Evolutionary conservation across 2,329 filamentous ascomycete species (phyloP).

Genomic region (Monosporascus sp.): DNA sequence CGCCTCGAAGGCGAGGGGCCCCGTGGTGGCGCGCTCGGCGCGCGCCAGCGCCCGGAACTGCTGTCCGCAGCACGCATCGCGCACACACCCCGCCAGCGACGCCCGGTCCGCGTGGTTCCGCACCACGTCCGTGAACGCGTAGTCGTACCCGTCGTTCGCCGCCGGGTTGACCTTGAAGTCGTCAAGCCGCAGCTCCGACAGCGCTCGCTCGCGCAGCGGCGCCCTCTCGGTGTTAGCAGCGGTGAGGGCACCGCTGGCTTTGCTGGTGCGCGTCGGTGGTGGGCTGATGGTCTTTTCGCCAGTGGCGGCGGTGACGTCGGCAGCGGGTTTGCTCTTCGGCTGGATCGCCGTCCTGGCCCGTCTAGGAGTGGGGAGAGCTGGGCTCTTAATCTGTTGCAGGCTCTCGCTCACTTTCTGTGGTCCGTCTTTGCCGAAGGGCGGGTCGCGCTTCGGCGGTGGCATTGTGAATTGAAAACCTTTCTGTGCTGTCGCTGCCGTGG

Average conservation of each 20-base stretch:
- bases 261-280: conserved; percentile 9
- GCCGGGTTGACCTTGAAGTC: conserved; percentile 81
- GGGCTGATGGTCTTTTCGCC: conserved; percentile 1
- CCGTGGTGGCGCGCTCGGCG: conserved; percentile 36
- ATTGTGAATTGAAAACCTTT: conserved; percentile 18
- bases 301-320: conserved; percentile 7
- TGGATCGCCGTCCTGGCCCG: conserved; percentile 2
- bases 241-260: not conserved
- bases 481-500: not conserved
- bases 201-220: conserved; percentile 52
- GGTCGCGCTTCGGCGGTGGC: conserved; percentile 32
- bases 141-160: conserved; percentile 64
- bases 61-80: conserved; percentile 70
- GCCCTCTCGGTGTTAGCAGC: conserved; percentile 21
- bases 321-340: conserved; percentile 9
- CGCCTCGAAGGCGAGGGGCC: conserved; percentile 18
- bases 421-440: conserved; percentile 32
- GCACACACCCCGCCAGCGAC: conserved; percentile 68
- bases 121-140: conserved; percentile 70
- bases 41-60: conserved; percentile 62
- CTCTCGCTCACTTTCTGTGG: conserved; percentile 6
- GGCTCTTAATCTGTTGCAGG: conserved; percentile 2
- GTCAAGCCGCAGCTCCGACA: conserved; percentile 52
- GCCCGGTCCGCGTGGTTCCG: conserved; percentile 64
- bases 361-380: conserved; percentile 3